A percentile compares a stretch with the other conserved stretches of the same genome.
Conservation (phyloP, 2,329 filamentous ascomycete genomes). For the Fusarium kyushuense region DNA sequence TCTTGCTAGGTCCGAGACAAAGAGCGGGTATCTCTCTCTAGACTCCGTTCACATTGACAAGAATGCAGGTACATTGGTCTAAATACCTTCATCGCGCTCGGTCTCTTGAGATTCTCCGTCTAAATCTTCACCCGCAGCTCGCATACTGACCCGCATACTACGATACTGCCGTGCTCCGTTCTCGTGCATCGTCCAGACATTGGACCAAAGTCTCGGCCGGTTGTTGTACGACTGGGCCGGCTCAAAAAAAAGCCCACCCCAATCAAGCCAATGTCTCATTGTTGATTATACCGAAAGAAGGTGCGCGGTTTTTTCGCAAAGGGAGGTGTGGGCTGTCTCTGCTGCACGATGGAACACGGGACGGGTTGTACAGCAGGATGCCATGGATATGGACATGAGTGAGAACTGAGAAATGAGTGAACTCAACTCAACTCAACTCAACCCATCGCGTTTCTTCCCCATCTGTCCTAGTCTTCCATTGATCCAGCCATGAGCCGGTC, state of each 20-base stretch:
- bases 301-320: constrained; percentile 37
- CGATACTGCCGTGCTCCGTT: constrained; percentile 14
- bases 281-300: constrained; percentile 8
- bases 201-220: constrained; percentile 39
- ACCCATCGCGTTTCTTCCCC: neutral
- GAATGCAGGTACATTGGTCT: constrained; percentile 25
- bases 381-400: neutral
- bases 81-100: constrained; percentile 14
- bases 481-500: constrained; percentile 34
- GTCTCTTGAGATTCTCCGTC: constrained; percentile 2
- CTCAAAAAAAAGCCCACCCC: constrained; percentile 19
- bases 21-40: neutral
- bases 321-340: constrained; percentile 36
- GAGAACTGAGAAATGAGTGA: neutral
- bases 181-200: constrained; percentile 18
- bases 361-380: constrained; percentile 17
- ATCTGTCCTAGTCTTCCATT: constrained; percentile 33
- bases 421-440: constrained; percentile 15
- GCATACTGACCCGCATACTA: constrained; percentile 34
- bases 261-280: constrained; percentile 24
- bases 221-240: constrained; percentile 40
- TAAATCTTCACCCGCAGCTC: constrained; percentile 27
- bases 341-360: constrained; percentile 22
- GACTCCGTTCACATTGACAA: constrained; percentile 10
- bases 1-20: constrained; percentile 16